phyloP scores from a whole-genome alignment of 2,329 filamentous ascomycete genomes.

The Botrytis hyacinthi region DNA sequence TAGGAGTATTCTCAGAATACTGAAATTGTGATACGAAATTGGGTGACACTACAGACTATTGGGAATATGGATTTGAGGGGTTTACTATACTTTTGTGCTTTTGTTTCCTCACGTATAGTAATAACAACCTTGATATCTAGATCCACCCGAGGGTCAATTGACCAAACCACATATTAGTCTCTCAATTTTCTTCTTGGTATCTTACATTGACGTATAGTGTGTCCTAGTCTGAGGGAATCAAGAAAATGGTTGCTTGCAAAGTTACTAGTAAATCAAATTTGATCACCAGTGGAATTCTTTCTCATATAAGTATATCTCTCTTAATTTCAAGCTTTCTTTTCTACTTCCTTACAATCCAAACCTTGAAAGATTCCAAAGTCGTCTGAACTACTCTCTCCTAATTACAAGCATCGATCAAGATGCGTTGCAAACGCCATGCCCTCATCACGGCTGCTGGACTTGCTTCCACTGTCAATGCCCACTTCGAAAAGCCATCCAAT shows the following conservation, averaged over 20 bases:
- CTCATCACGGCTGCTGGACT: neutral
- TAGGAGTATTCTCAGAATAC: neutral
- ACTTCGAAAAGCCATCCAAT: neutral
- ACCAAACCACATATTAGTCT: neutral
- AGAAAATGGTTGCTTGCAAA: neutral
- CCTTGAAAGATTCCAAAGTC: neutral
- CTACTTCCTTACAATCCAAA: neutral
- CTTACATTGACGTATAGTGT: neutral
- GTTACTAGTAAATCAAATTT: neutral
- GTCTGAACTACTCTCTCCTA: neutral
- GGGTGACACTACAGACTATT: neutral
- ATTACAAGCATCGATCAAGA: neutral
- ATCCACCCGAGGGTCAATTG: no score
- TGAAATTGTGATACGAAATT: neutral
- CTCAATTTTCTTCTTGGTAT: neutral
- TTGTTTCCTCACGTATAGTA: neutral
- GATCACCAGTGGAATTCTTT: neutral
- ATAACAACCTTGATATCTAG: no score
- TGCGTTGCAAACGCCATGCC: neutral
- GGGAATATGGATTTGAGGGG: neutral
- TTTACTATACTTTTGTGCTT: neutral
- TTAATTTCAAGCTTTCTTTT: neutral
- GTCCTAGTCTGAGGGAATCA: neutral
- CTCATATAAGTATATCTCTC: neutral
- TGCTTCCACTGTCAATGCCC: neutral